Percentiles rank a stretch among this genome's conserved stretches.
Evolutionary conservation across 2,329 filamentous ascomycete genomes (phyloP).

Genomic region (Curvularia lunata): DNA sequence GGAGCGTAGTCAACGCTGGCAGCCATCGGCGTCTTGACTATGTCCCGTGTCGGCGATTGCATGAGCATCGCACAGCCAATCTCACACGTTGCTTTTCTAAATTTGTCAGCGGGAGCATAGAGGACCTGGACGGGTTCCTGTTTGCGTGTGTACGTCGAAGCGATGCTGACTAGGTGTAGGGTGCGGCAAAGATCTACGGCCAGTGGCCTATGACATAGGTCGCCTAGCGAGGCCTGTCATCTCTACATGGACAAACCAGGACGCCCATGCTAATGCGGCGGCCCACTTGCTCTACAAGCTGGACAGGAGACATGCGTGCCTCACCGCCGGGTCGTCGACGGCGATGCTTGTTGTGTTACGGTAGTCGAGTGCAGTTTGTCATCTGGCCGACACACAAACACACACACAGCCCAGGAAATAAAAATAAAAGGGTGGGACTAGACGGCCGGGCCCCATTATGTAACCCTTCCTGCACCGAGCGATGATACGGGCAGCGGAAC

Average conservation of each 20-base stretch:
- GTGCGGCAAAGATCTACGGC: constrained; percentile 2
- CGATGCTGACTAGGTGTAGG: background rate
- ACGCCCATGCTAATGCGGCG: constrained; percentile 1
- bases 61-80: constrained; percentile 4
- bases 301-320: background rate
- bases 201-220: background rate
- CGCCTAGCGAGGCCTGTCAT: background rate
- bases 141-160: background rate
- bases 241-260: constrained; percentile 1
- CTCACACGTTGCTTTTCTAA: background rate
- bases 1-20: constrained; percentile 14
- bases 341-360: background rate
- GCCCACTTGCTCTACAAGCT: constrained; percentile 2
- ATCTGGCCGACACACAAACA: background rate
- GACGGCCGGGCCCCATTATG: constrained; percentile 7
- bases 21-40: constrained; percentile 8
- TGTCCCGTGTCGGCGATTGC: constrained; percentile 12
- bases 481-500: constrained; percentile 28
- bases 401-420: background rate
- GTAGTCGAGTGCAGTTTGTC: background rate
- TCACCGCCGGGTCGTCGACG: background rate
- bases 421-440: background rate
- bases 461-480: constrained; percentile 13
- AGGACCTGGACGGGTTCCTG: background rate
- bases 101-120: background rate